A percentile compares a stretch with the other conserved stretches of the same genome.
These are phyloP conservation scores for Populus nigra DNA, from an alignment of 345 rosid genomes.

Conservation along the genomic window DNA sequence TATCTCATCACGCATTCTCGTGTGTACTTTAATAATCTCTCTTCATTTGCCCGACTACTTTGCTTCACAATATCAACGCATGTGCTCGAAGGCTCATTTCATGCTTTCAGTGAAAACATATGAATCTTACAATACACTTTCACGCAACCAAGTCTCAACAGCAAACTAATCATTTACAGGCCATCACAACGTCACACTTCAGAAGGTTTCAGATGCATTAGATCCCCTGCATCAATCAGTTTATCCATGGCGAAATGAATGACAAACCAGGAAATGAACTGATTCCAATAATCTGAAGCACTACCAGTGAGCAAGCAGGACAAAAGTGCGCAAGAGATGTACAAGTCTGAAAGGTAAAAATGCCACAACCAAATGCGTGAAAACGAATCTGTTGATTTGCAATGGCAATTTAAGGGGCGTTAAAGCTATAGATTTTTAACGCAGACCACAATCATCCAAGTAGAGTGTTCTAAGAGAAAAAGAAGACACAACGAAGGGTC, in stretches of 20 bases:
- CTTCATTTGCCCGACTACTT: neutral
- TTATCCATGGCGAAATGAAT: neutral
- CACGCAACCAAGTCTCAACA: too few species aligned
- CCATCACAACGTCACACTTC: neutral
- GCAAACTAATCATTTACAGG: too few species aligned
- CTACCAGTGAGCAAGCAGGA: too few species aligned
- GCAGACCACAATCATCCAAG: neutral
- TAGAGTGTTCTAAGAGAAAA: conserved; percentile 4
- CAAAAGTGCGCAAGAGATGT: neutral
- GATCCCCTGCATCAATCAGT: neutral
- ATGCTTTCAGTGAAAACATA: neutral
- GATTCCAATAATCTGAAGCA: neutral
- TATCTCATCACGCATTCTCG: neutral
- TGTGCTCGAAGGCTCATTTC: neutral
- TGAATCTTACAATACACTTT: too few species aligned
- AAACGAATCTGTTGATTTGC: neutral
- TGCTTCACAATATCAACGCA: neutral
- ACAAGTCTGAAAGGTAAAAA: neutral
- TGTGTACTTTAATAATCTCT: neutral
- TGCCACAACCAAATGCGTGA: neutral
- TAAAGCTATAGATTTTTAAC: conserved; percentile 2
- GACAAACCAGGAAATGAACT: neutral
- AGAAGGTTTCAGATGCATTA: neutral
- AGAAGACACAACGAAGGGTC: neutral
- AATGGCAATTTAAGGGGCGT: neutral